Conservation (phyloP, 75 land plant genomes). For the Pinus tabuliformis region DNA sequence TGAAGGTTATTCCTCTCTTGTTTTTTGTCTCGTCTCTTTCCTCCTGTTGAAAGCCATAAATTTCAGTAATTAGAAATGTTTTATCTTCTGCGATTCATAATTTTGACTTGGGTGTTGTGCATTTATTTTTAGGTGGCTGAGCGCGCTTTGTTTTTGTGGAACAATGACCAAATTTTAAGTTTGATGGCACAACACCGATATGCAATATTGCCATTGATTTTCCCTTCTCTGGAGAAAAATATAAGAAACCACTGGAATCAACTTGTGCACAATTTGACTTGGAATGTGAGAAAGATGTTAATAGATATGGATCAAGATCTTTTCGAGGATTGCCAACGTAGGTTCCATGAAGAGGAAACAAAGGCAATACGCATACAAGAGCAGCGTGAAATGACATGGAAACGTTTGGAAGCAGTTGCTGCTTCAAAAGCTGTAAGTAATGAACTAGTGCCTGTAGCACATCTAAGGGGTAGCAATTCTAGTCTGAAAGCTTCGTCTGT, state of each 20-base stretch:
- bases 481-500: not conserved
- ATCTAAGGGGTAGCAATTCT: conserved; percentile 7
- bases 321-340: conserved; percentile 32
- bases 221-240: conserved; percentile 49
- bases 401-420: conserved; percentile 42
- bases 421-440: conserved; percentile 30
- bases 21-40: not conserved
- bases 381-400: conserved; percentile 47
- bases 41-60: not conserved
- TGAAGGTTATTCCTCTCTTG: not conserved
- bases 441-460: conserved; percentile 35
- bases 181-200: conserved; percentile 52
- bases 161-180: conserved; percentile 53
- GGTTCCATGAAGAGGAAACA: conserved; percentile 37
- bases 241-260: conserved; percentile 51
- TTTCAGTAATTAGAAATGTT: not conserved
- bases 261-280: conserved; percentile 48
- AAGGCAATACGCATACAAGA: conserved; percentile 22
- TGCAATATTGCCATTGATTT: conserved; percentile 40
- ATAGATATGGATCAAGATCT: conserved; percentile 53
- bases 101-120: not conserved
- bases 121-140: conserved; percentile 49
- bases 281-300: conserved; percentile 57
- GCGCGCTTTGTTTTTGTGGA: conserved; percentile 55
- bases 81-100: not conserved